phyloP scores from a whole-genome alignment of 164 flowering plant genomes.

The Cinnamomum micranthum region DNA sequence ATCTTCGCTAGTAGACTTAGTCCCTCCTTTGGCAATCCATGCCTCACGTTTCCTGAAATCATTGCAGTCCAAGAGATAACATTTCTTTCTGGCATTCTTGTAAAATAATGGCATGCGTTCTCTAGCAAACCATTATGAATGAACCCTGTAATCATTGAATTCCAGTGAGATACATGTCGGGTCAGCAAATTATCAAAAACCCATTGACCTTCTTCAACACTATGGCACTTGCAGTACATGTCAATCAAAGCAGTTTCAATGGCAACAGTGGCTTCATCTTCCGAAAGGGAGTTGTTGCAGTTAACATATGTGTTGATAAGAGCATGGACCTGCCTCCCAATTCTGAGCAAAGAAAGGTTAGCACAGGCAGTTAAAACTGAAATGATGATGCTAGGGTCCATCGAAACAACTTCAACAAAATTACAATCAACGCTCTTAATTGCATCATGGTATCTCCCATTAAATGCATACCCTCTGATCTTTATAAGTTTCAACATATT shows the following conservation, averaged over 20 bases:
- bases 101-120: conserved; percentile 22
- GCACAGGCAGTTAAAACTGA: conserved; percentile 30
- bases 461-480: conserved; percentile 34
- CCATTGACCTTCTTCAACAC: conserved; percentile 22
- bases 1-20: conserved; percentile 25
- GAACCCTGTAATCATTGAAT: conserved; percentile 29
- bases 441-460: conserved; percentile 25
- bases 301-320: conserved; percentile 16
- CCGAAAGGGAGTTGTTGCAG: not conserved
- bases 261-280: conserved; percentile 10
- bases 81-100: conserved; percentile 29
- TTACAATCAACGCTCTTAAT: conserved; percentile 10
- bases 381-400: conserved; percentile 22
- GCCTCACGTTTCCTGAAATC: conserved; percentile 32
- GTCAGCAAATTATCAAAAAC: conserved; percentile 23
- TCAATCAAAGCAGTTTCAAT: conserved; percentile 31
- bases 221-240: conserved; percentile 36
- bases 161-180: conserved; percentile 25
- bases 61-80: conserved; percentile 40
- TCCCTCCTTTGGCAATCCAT: conserved; percentile 24
- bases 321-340: conserved; percentile 37
- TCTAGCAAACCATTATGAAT: conserved; percentile 28
- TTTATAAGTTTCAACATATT: conserved; percentile 16
- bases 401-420: conserved; percentile 9
- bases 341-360: conserved; percentile 26